phyloP scores from a whole-genome alignment of 2,329 filamentous ascomycete species.

The Lecanicillium sp. region DNA sequence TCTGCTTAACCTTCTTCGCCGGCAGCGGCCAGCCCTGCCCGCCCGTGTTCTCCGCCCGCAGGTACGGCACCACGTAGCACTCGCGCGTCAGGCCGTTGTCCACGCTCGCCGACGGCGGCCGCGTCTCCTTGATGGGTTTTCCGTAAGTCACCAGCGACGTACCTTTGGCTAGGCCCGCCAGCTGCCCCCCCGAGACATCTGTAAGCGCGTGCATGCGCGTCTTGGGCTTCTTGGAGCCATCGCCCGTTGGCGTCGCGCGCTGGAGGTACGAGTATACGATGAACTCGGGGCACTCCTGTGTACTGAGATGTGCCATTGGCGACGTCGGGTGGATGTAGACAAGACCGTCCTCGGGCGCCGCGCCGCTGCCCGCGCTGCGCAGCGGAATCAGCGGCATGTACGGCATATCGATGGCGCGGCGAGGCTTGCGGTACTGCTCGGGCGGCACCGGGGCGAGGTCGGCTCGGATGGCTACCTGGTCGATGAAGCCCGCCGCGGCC shows the following conservation, averaged over 20 bases:
- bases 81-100: slow-evolving; percentile 50
- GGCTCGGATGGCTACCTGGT: slow-evolving; percentile 87
- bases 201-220: slow-evolving; percentile 87
- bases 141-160: slow-evolving; percentile 80
- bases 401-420: slow-evolving; percentile 84
- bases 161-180: slow-evolving; percentile 73
- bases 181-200: slow-evolving; percentile 66
- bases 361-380: slow-evolving; percentile 32
- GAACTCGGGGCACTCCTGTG: slow-evolving; percentile 75
- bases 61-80: slow-evolving; percentile 75
- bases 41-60: slow-evolving; percentile 62
- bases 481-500: slow-evolving; percentile 84
- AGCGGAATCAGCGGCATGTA: slow-evolving; percentile 81
- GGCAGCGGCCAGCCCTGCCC: slow-evolving; percentile 78
- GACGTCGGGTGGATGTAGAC: slow-evolving; percentile 89
- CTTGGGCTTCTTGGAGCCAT: slow-evolving; percentile 54
- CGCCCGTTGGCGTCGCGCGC: slow-evolving; percentile 49
- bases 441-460: slow-evolving; percentile 74
- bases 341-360: slow-evolving; percentile 51
- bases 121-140: slow-evolving; percentile 84
- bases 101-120: slow-evolving; percentile 31
- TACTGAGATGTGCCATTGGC: slow-evolving; percentile 62
- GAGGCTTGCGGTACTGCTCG: slow-evolving; percentile 61
- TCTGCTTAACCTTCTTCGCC: slow-evolving; percentile 78
- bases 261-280: slow-evolving; percentile 85